phyloP scores from a whole-genome alignment of 768 basidiomycete species.

The Phaeotremella skinneri region DNA sequence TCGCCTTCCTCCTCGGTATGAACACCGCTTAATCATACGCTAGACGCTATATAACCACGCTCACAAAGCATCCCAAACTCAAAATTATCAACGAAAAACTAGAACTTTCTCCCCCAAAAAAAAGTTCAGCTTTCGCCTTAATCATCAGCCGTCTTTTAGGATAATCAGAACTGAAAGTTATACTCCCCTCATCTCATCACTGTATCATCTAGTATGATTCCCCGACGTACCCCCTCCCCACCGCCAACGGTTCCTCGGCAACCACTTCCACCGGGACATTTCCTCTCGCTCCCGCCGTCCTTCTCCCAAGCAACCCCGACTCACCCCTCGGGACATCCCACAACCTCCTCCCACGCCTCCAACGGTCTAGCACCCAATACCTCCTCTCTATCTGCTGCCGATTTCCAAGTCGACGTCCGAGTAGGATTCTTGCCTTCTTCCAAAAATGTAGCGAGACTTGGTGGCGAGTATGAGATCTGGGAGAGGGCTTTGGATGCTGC shows the following conservation, averaged over 20 bases:
- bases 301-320: conserved; percentile 25
- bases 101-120: too few relatives aligned
- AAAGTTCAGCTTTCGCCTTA: too few relatives aligned
- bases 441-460: conserved; percentile 66
- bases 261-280: conserved; percentile 42
- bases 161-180: too few relatives aligned
- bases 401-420: conserved; percentile 86
- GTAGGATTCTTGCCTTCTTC: conserved; percentile 89
- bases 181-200: neutral
- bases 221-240: conserved; percentile 8
- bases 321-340: conserved; percentile 26
- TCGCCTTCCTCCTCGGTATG: too few relatives aligned
- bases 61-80: neutral
- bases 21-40: too few relatives aligned
- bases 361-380: conserved; percentile 55
- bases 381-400: conserved; percentile 71
- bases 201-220: conserved; percentile 7
- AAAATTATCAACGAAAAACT: neutral
- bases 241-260: neutral
- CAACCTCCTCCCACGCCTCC: conserved; percentile 37
- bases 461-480: conserved; percentile 67
- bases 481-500: conserved; percentile 57
- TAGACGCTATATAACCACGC: neutral
- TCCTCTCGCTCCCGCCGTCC: conserved; percentile 47
- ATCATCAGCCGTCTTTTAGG: neutral